These are phyloP conservation scores for Colletotrichum higginsianum DNA, from an alignment of 2,329 filamentous ascomycete genomes.

Conservation along the genomic window DNA sequence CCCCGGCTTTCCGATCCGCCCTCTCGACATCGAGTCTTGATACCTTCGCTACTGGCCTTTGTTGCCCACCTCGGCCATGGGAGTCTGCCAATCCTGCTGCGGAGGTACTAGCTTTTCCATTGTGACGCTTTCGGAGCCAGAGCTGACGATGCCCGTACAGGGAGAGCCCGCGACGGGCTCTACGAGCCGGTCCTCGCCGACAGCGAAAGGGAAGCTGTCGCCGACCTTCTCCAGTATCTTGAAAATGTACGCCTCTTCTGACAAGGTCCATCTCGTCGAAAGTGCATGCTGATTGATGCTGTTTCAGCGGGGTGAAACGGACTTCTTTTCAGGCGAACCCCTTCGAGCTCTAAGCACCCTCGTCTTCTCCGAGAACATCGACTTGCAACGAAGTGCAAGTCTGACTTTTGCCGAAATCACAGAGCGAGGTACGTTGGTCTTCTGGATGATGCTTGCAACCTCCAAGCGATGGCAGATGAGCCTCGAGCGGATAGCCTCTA, in stretches of 20 bases:
- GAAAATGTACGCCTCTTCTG: conserved; percentile 81
- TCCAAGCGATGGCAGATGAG: background rate
- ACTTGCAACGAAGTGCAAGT: conserved; percentile 96
- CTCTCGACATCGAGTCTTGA: conserved; percentile 30
- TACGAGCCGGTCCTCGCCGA: conserved; percentile 93
- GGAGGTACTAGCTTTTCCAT: conserved; percentile 58
- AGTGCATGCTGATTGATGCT: conserved; percentile 54
- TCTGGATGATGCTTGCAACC: conserved; percentile 11
- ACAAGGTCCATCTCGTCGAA: background rate
- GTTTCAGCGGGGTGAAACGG: conserved; percentile 89
- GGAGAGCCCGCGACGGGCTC: conserved; percentile 83
- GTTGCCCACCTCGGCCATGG: conserved; percentile 64
- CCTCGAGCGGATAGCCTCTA: conserved; percentile 1
- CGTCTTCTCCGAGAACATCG: conserved; percentile 98
- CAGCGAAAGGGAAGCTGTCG: conserved; percentile 96
- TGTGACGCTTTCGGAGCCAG: conserved; percentile 16
- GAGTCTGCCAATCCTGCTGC: conserved; percentile 74
- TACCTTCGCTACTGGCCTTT: conserved; percentile 30
- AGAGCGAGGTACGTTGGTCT: conserved; percentile 82
- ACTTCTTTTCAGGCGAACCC: conserved; percentile 98
- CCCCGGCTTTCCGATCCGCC: conserved; percentile 23
- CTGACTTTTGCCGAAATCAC: conserved; percentile 99
- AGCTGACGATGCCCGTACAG: conserved; percentile 56
- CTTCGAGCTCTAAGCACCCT: conserved; percentile 94
- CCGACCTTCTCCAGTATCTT: conserved; percentile 93